These are phyloP conservation scores for Ogataea methylovora DNA, from an alignment of 805 yeast genomes.

Conservation along the genomic window DNA sequence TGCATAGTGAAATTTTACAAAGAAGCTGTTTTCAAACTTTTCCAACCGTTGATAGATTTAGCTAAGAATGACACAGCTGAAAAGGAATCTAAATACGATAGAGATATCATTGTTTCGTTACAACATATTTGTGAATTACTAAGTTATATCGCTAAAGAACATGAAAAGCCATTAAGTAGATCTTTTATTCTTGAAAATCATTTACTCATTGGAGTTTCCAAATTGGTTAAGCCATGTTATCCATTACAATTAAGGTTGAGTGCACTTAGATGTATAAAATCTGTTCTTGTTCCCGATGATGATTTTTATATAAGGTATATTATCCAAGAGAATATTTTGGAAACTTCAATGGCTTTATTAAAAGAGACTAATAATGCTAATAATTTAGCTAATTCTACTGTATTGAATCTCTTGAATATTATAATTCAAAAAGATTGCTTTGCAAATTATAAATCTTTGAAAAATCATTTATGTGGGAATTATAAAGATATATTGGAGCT, in stretches of 20 bases:
- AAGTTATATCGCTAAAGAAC: slow-evolving; percentile 59
- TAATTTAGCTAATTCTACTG: slow-evolving; percentile 66
- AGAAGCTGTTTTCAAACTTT: slow-evolving; percentile 27
- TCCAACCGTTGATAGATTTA: slow-evolving; percentile 19
- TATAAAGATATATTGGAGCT: slow-evolving; percentile 9
- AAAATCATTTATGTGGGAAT: slow-evolving; percentile 12
- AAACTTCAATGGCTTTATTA: slow-evolving; percentile 39
- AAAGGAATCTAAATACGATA: slow-evolving; percentile 8
- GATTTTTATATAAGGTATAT: slow-evolving; percentile 50
- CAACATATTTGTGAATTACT: slow-evolving; percentile 63
- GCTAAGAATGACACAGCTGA: slow-evolving; percentile 1
- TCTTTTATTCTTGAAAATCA: slow-evolving; percentile 56
- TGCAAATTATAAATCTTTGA: slow-evolving; percentile 1
- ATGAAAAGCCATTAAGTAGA: slow-evolving; percentile 48
- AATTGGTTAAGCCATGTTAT: slow-evolving; percentile 31
- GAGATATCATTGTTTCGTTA: slow-evolving; percentile 20
- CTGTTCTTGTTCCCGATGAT: slow-evolving; percentile 55
- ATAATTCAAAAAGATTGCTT: slow-evolving; percentile 10
- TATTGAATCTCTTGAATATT: slow-evolving; percentile 47
- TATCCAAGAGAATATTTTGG: slow-evolving; percentile 47
- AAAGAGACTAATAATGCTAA: slow-evolving; percentile 40
- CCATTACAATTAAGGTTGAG: slow-evolving; percentile 54
- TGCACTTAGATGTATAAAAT: slow-evolving; percentile 62
- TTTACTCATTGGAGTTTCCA: slow-evolving; percentile 48
- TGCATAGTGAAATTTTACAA: slow-evolving; percentile 57